phyloP scores from a whole-genome alignment of 2,329 filamentous ascomycete species.

The Aspergillus sp. region DNA sequence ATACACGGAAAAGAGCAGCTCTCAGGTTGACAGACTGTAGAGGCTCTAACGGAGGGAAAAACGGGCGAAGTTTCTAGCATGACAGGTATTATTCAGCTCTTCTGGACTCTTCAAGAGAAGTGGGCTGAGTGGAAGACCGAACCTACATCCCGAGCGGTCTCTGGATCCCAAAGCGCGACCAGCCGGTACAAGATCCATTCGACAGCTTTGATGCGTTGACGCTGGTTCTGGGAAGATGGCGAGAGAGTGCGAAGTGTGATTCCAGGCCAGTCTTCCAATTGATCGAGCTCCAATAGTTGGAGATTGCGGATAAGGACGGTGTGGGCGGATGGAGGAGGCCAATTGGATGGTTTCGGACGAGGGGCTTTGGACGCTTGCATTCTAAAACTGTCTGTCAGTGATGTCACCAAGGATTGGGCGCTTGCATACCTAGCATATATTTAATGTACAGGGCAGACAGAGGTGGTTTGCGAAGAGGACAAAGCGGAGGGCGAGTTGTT shows the following conservation, averaged over 20 bases:
- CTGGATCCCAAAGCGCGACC: conserved; percentile 78
- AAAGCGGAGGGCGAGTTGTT: background rate
- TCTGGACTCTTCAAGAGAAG: conserved; percentile 7
- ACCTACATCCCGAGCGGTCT: conserved; percentile 69
- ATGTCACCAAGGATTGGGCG: background rate
- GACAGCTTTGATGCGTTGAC: conserved; percentile 75
- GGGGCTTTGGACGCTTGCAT: conserved; percentile 26
- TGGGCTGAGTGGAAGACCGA: background rate
- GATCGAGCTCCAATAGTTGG: conserved; percentile 77
- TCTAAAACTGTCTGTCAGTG: background rate
- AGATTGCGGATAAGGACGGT: conserved; percentile 79
- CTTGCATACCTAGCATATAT: background rate
- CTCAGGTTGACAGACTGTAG: conserved; percentile 89
- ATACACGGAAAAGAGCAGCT: conserved; percentile 73
- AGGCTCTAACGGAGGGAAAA: conserved; percentile 87
- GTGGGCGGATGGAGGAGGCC: conserved; percentile 53
- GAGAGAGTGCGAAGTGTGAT: conserved; percentile 72
- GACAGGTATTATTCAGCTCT: conserved; percentile 1
- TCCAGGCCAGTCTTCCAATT: conserved; percentile 73
- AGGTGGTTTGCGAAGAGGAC: background rate
- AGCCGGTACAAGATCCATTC: conserved; percentile 93
- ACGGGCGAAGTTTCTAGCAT: conserved; percentile 76
- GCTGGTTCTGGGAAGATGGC: conserved; percentile 70
- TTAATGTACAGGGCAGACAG: background rate
- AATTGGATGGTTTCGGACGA: conserved; percentile 34